Evolutionary conservation across 441 rosid genomes (phyloP).

Genomic region (Syzygium syzygioides): DNA sequence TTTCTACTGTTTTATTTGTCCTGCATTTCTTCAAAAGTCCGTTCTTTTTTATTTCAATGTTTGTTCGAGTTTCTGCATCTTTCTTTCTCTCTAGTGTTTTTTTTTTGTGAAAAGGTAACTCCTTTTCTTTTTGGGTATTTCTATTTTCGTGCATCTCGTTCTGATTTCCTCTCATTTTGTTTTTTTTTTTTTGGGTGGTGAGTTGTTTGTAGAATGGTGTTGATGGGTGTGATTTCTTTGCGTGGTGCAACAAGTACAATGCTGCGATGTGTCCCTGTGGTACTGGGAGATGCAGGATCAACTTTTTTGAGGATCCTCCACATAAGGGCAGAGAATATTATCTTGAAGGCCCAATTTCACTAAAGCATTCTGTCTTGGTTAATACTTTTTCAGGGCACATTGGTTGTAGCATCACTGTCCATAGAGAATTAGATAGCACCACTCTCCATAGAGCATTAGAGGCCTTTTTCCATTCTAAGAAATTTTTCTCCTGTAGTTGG

Average conservation of each 20-base stretch:
- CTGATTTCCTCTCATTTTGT: not conserved
- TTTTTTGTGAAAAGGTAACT: not conserved
- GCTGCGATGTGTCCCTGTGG: slow-evolving; percentile 2
- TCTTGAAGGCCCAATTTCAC: too few relatives aligned
- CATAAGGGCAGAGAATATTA: not conserved
- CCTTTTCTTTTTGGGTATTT: not conserved
- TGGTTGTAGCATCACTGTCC: too few relatives aligned
- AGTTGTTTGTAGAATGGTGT: not conserved
- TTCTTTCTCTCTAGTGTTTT: not conserved
- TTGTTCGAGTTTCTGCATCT: not conserved
- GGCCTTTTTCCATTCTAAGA: too few relatives aligned
- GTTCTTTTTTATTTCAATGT: not conserved
- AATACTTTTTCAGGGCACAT: too few relatives aligned
- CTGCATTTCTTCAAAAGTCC: not conserved
- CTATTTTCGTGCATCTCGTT: not conserved
- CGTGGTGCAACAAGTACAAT: not conserved
- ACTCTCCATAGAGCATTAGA: too few relatives aligned
- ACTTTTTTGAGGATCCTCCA: not conserved
- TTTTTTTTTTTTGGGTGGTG: not conserved
- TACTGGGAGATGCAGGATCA: not conserved
- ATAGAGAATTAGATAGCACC: too few relatives aligned
- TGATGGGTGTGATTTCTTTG: not conserved
- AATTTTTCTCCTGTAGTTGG: too few relatives aligned
- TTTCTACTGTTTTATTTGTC: not conserved
- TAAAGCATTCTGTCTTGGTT: too few relatives aligned